These are phyloP conservation scores for Lepiota venenata DNA, from an alignment of 768 basidiomycete genomes.

Conservation along the genomic window DNA sequence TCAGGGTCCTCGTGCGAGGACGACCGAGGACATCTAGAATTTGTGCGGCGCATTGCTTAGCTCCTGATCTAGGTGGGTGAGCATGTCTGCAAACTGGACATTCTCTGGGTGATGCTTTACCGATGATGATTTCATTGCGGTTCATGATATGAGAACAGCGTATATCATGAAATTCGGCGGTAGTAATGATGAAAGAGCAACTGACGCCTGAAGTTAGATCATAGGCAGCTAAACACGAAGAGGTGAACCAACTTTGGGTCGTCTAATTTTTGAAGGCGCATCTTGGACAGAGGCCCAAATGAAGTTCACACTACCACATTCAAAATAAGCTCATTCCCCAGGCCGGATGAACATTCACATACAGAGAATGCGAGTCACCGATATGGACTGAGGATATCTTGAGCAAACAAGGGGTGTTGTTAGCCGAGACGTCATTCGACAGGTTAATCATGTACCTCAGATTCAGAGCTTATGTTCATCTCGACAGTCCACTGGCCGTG, in stretches of 20 bases:
- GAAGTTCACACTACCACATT: slow-evolving; percentile 10
- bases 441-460: not conserved
- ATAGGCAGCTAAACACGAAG: not conserved
- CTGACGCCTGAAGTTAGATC: not conserved
- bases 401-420: slow-evolving; percentile 24
- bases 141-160: slow-evolving; percentile 1
- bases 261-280: slow-evolving; percentile 6
- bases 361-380: slow-evolving; percentile 3
- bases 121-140: not conserved
- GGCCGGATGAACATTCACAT: not conserved
- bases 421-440: not conserved
- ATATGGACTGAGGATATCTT: slow-evolving; percentile 8
- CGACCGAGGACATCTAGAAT: slow-evolving; percentile 46
- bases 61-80: slow-evolving; percentile 34
- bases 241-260: not conserved
- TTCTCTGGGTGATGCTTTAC: not conserved
- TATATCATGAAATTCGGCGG: not conserved
- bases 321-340: not conserved
- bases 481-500: not conserved
- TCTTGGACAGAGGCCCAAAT: slow-evolving; percentile 6
- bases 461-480: not conserved
- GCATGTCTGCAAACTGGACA: slow-evolving; percentile 1
- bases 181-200: not conserved
- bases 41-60: slow-evolving; percentile 46
- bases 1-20: slow-evolving; percentile 33